Evolutionary conservation across 1,284 basidiomycete genomes (phyloP).

Genomic region (Sporisorium graminicola): DNA sequence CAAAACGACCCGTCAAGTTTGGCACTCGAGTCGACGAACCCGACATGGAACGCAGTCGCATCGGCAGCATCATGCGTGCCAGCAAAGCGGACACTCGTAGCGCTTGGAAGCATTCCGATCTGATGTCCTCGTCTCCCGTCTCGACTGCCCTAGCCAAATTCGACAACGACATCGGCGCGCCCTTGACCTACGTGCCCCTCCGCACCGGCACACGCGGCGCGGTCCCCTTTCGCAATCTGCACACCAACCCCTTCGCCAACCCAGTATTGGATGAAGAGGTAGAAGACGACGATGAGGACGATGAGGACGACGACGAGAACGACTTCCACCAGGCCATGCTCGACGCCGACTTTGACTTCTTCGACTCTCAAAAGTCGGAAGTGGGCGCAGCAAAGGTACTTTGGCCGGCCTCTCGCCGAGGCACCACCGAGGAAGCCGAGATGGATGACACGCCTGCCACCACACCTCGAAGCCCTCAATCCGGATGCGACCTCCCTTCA

Average conservation of each 20-base stretch:
- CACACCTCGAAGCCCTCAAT: conserved; percentile 53
- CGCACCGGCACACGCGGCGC: conserved; percentile 18
- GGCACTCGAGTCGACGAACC: conserved; percentile 19
- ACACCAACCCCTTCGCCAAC: conserved; percentile 13
- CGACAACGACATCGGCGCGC: conserved; percentile 25
- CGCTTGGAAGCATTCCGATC: conserved; percentile 25
- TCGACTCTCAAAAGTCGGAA: conserved; percentile 44
- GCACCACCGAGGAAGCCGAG: conserved; percentile 35
- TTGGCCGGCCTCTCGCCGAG: conserved; percentile 22
- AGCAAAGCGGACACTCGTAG: conserved; percentile 10
- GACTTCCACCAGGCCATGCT: conserved; percentile 67
- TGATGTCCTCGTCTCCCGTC: conserved; percentile 38
- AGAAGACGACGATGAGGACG: conserved; percentile 24
- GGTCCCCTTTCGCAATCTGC: conserved; percentile 19
- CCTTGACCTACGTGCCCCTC: conserved; percentile 33
- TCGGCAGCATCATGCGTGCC: conserved; percentile 9
- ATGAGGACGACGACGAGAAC: conserved; percentile 60
- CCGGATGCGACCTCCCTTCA: conserved; percentile 41
- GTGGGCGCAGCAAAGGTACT: conserved; percentile 7
- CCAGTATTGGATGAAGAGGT: conserved; percentile 10
- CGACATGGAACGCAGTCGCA: conserved; percentile 7
- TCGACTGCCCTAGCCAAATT: conserved; percentile 38
- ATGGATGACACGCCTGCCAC: conserved; percentile 57
- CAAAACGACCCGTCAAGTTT: conserved; percentile 35
- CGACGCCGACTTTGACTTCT: conserved; percentile 59